These are phyloP conservation scores for Plantago ovata DNA, from an alignment of 257 asterid genomes.

Conservation along the genomic window DNA sequence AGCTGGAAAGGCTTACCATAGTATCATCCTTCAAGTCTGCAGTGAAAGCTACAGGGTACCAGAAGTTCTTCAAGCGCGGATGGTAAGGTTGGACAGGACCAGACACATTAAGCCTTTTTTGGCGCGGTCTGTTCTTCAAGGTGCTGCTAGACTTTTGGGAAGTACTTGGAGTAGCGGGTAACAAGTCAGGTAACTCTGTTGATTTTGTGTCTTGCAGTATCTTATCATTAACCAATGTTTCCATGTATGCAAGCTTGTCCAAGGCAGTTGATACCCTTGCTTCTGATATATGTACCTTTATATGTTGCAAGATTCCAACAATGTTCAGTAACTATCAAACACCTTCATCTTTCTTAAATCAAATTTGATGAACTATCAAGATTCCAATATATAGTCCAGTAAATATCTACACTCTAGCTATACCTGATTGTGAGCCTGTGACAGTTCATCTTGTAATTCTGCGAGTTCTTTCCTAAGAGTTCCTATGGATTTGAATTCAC, in stretches of 20 bases:
- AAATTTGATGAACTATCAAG: not conserved
- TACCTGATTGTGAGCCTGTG: conserved; percentile 87
- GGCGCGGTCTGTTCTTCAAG: conserved; percentile 31
- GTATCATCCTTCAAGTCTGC: conserved; percentile 77
- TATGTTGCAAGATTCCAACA: conserved; percentile 17
- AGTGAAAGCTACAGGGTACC: conserved; percentile 96
- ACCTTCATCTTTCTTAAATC: not conserved
- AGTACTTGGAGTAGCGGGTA: conserved; percentile 48
- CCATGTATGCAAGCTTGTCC: conserved; percentile 92
- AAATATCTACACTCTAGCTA: not conserved
- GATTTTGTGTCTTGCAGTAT: conserved; percentile 56
- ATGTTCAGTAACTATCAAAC: conserved; percentile 6
- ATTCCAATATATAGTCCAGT: no score
- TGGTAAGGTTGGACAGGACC: conserved; percentile 84
- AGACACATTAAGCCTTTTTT: conserved; percentile 63
- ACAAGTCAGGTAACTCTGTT: conserved; percentile 27
- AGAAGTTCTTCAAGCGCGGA: conserved; percentile 64
- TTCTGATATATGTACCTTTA: conserved; percentile 89
- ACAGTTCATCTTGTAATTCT: conserved; percentile 70
- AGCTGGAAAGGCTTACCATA: conserved; percentile 44
- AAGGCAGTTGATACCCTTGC: conserved; percentile 82
- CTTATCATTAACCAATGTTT: conserved; percentile 72
- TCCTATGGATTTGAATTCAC: conserved; percentile 90
- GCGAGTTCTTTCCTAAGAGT: conserved; percentile 87
- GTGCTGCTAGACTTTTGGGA: conserved; percentile 33